Evolutionary conservation across 805 yeast species (phyloP).

Genomic region (Wickerhamomyces canadensis): DNA sequence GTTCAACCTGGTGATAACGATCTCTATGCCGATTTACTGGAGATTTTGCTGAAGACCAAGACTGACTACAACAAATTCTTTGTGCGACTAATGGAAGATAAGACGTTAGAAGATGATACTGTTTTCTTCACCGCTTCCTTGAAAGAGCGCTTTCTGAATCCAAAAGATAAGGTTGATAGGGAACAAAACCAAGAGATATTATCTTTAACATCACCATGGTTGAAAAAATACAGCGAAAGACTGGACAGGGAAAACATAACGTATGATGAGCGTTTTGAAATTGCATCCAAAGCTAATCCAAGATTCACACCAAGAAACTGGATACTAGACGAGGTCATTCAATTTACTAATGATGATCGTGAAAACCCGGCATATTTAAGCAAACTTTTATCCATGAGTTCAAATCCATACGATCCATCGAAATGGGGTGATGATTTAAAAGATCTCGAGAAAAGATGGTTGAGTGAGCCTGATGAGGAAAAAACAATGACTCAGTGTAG

Average conservation of each 20-base stretch:
- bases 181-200: conserved; percentile 37
- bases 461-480: conserved; percentile 42
- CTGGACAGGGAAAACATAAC: conserved; percentile 31
- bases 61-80: conserved; percentile 82
- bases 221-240: conserved; percentile 41
- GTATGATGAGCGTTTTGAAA: conserved; percentile 34
- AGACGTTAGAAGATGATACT: conserved; percentile 30
- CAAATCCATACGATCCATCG: conserved; percentile 62
- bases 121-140: conserved; percentile 25
- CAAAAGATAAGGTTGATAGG: conserved; percentile 26
- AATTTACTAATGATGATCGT: conserved; percentile 45
- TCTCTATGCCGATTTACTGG: conserved; percentile 36
- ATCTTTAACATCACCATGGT: conserved; percentile 44
- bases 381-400: conserved; percentile 65
- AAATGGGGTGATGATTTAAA: conserved; percentile 66
- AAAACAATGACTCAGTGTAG: conserved; percentile 68
- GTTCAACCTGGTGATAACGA: conserved; percentile 35
- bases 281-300: conserved; percentile 59
- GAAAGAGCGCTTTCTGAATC: conserved; percentile 14
- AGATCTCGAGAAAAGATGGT: conserved; percentile 54
- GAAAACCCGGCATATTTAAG: conserved; percentile 46
- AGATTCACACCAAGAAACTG: conserved; percentile 77
- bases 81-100: conserved; percentile 47
- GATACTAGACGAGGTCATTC: conserved; percentile 80
- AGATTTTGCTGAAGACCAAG: conserved; percentile 51